Percentiles rank a stretch among this genome's conserved stretches.
These are phyloP conservation scores for Cordia subcordata DNA, from an alignment of 257 asterid species.

Conservation along the genomic window DNA sequence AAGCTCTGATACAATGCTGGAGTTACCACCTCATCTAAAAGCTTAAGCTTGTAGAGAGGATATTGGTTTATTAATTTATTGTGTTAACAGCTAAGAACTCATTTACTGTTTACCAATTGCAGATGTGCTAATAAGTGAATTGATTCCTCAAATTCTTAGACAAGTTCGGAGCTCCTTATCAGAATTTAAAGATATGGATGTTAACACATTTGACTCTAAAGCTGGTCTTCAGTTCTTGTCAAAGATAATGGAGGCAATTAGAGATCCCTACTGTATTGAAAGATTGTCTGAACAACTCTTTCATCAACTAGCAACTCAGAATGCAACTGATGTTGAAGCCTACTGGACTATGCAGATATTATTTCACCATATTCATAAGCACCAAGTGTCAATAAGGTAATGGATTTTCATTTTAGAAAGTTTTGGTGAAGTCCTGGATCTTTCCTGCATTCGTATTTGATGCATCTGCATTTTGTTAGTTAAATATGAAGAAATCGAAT, in stretches of 20 bases:
- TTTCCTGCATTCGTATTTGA: too few species aligned
- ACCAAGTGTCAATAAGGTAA: slow-evolving; percentile 57
- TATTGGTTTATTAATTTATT: slow-evolving; percentile 3
- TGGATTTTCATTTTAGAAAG: slow-evolving; percentile 9
- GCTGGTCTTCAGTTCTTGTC: slow-evolving; percentile 73
- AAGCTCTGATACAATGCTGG: too few species aligned
- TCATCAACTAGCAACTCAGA: slow-evolving; percentile 58
- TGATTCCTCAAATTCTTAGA: slow-evolving; percentile 54
- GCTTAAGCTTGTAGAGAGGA: too few species aligned
- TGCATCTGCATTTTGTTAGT: too few species aligned
- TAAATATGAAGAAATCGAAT: too few species aligned
- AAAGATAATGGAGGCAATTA: slow-evolving; percentile 70
- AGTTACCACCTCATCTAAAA: too few species aligned
- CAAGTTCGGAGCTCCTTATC: slow-evolving; percentile 43
- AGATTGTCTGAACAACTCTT: slow-evolving; percentile 83
- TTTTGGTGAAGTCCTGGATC: background rate
- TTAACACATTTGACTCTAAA: slow-evolving; percentile 36
- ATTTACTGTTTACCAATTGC: slow-evolving; percentile 25
- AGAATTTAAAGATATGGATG: slow-evolving; percentile 33
- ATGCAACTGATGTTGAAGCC: slow-evolving; percentile 63
- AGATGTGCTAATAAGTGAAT: slow-evolving; percentile 73
- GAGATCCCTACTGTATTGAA: slow-evolving; percentile 82
- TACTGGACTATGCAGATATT: slow-evolving; percentile 86
- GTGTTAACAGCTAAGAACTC: background rate
- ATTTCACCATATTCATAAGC: slow-evolving; percentile 48